Evolutionary conservation across 1,284 basidiomycete species (phyloP), one percentile per base, ranked within the genome.

Genomic region (Boletus hoseneyae): DNA sequence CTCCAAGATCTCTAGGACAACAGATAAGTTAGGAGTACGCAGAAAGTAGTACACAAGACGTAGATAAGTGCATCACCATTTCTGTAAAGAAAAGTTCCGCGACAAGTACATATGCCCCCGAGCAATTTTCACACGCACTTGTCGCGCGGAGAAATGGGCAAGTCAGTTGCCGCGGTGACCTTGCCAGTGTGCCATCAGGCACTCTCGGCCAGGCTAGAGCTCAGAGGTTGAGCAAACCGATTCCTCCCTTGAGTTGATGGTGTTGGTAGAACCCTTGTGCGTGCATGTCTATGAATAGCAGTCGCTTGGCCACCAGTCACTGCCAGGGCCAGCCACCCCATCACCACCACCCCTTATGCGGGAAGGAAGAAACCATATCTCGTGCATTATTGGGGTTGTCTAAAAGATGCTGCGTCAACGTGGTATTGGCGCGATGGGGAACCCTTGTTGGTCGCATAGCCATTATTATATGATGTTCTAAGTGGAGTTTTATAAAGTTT

Each of bases 1-100:
- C 18, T 19, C 25, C 35, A 11, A 42, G 47, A 51, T 29, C 47
- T 33, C 23, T 48, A 48, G n/a, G 33, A 29, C 16, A 21, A 23
- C 5, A 25, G 23, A 25, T 25, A 25, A 4, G 23, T 25, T 25
- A 25, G 7, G 16, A 3, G 12, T 32, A 23, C 4, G 4, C 18
- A 51, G 33, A 50, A 27, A 32, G 30, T 15, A 12, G 9, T n/a
- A 23, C 9, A 25, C 16, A 44, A 46, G 6, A 21, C 13, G 27
- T 19, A 45, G 21, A 18, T 33, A 33, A 33, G 29, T 33, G 11
- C 47, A 15, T 29, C 10, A 34, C 30, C 10, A 34, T 48, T n/a
- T 8, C 19, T n/a, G 12, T 32, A 25, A 33, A 35, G 18, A 33
- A 30, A 42, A 9, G 40, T 32, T 29, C n/a, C 23, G 16, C 19